Evolutionary conservation across 169 alveolate genomes (phyloP).

Genomic region (Plasmodium blacklocki): DNA sequence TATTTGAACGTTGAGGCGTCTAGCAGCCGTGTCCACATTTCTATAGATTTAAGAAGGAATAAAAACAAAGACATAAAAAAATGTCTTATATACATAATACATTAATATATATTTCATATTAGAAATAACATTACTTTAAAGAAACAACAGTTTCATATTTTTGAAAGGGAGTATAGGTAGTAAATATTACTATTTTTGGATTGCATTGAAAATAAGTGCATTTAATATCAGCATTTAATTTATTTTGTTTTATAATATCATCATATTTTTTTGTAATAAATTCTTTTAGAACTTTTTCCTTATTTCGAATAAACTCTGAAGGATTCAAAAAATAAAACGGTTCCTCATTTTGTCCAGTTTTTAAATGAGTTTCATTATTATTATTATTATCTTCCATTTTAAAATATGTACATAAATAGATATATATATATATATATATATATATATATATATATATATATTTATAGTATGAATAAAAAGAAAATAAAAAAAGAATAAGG

Average conservation of each 20-base stretch:
- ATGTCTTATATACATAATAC: neutral
- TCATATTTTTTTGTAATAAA: constrained; percentile 52
- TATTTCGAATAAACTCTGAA: constrained; percentile 34
- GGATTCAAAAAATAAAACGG: constrained; percentile 27
- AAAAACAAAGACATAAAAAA: neutral
- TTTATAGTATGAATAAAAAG: constrained; percentile 43
- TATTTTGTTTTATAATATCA: constrained; percentile 20
- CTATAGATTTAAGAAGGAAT: neutral
- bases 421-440: constrained; percentile 51
- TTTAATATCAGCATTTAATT: constrained; percentile 11
- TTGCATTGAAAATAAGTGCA: constrained; percentile 32
- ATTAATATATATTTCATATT: neutral
- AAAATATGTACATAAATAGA: constrained; percentile 15
- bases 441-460: constrained; percentile 53
- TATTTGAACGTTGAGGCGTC: constrained; percentile 17
- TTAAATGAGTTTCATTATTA: neutral
- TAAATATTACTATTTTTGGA: constrained; percentile 57
- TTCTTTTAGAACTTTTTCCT: constrained; percentile 41
- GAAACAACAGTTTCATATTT: constrained; percentile 54
- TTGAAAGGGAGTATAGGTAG: constrained; percentile 56
- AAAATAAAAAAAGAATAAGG: constrained; percentile 4
- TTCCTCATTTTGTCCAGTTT: constrained; percentile 2
- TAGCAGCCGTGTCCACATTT: constrained; percentile 50
- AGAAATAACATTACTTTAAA: constrained; percentile 40
- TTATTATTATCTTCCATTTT: constrained; percentile 32